A percentile compares a stretch with the other conserved stretches of the same genome.
Conservation (phyloP, 2,329 filamentous ascomycete species). For the Ceratocystis huliohia region DNA sequence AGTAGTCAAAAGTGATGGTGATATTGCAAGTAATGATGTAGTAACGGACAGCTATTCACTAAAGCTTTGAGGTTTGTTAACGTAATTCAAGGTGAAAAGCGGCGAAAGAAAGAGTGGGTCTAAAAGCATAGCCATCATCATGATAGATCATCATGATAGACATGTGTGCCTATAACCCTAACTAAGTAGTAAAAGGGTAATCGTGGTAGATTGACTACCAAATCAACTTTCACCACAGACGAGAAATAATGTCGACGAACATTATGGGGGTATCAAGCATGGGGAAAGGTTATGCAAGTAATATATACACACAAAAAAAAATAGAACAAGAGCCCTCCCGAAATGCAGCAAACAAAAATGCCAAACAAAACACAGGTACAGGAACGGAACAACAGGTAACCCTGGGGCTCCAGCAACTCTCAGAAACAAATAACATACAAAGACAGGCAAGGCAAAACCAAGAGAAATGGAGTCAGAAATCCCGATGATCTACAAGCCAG, state of each 20-base stretch:
- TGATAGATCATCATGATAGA: constrained; percentile 1
- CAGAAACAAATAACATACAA: no score
- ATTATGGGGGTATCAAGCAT: constrained; percentile 1
- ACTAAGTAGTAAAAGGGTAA: neutral
- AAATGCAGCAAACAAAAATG: neutral
- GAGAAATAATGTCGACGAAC: neutral
- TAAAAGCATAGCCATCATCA: constrained; percentile 15
- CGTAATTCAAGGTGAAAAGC: neutral
- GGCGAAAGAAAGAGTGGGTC: neutral
- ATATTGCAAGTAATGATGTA: neutral
- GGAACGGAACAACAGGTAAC: no score
- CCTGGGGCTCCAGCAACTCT: no score
- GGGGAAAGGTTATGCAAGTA: neutral
- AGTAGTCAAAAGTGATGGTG: neutral
- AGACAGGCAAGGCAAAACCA: no score
- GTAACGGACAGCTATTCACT: neutral
- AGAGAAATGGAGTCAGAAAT: no score
- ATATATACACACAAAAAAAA: neutral
- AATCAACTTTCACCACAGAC: no score
- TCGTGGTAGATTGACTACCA: neutral
- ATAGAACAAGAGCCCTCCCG: neutral
- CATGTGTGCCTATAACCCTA: neutral
- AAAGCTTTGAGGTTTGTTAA: neutral
- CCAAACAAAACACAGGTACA: neutral
- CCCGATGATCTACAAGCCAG: neutral